Evolutionary conservation across 73 alveolate species (phyloP).

Genomic region (Paramecium pentaurelia): DNA sequence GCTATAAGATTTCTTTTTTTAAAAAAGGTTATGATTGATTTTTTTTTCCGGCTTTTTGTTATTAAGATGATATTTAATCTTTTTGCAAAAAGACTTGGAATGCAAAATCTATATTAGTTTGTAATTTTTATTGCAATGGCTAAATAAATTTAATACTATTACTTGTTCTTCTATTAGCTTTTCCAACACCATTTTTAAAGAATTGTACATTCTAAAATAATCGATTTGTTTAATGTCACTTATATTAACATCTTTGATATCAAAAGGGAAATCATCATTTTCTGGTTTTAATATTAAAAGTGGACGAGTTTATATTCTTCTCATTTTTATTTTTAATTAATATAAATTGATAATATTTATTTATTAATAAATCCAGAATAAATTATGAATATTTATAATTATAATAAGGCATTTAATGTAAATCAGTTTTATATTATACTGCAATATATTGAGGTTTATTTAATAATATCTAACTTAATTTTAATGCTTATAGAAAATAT

Average conservation of each 20-base stretch:
- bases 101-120: not conserved
- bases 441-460: too few relatives aligned
- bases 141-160: not conserved
- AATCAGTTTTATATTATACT: too few relatives aligned
- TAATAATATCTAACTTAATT: too few relatives aligned
- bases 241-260: not conserved
- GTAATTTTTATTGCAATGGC: not conserved
- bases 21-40: not conserved
- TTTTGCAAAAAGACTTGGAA: not conserved
- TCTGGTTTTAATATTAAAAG: not conserved
- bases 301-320: constrained; percentile 34
- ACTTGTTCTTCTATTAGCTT: not conserved
- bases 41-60: not conserved
- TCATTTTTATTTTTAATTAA: not conserved
- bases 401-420: too few relatives aligned
- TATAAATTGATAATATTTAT: not conserved
- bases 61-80: not conserved
- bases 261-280: constrained; percentile 35
- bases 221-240: not conserved
- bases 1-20: not conserved
- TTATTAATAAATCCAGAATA: not conserved
- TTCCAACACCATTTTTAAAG: not conserved
- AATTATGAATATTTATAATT: too few relatives aligned
- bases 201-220: not conserved
- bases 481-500: too few relatives aligned